phyloP scores from a whole-genome alignment of 2,329 filamentous ascomycete genomes.

The Penicillium corylophilum region DNA sequence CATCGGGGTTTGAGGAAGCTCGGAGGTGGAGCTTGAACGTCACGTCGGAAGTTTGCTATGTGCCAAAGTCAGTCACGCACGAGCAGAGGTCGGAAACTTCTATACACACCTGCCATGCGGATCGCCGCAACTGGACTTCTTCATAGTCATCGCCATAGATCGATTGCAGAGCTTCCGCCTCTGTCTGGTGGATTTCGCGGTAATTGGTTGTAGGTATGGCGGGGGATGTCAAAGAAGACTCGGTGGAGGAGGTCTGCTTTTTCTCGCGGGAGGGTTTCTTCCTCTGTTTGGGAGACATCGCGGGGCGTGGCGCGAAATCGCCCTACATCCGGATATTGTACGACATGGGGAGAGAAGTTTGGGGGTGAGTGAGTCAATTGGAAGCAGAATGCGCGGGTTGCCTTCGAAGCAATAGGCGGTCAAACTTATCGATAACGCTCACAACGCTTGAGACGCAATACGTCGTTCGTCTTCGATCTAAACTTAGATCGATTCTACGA shows the following conservation, averaged over 20 bases:
- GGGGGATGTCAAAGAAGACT: slow-evolving; percentile 33
- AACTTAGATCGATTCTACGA: neutral
- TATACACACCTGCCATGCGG: slow-evolving; percentile 76
- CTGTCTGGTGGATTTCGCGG: slow-evolving; percentile 80
- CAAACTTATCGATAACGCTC: slow-evolving; percentile 22
- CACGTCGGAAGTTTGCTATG: slow-evolving; percentile 72
- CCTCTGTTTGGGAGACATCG: slow-evolving; percentile 48
- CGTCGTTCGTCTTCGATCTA: neutral
- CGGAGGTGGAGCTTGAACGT: slow-evolving; percentile 78
- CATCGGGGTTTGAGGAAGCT: slow-evolving; percentile 69
- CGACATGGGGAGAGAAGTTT: slow-evolving; percentile 11
- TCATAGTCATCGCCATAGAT: slow-evolving; percentile 90
- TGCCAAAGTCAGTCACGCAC: slow-evolving; percentile 3
- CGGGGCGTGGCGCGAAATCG: slow-evolving; percentile 36
- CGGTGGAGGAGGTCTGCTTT: slow-evolving; percentile 32
- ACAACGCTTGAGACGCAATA: neutral
- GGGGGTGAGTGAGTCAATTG: slow-evolving; percentile 2
- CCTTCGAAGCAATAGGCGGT: slow-evolving; percentile 24
- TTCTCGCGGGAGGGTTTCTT: slow-evolving; percentile 39
- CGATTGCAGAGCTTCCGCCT: slow-evolving; percentile 78
- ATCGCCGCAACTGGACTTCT: slow-evolving; percentile 65
- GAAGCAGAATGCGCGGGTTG: slow-evolving; percentile 4
- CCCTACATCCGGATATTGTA: slow-evolving; percentile 25
- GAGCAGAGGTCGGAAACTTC: slow-evolving; percentile 5
- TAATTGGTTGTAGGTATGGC: slow-evolving; percentile 59